These are phyloP conservation scores for Liriodendron chinense DNA, from an alignment of 164 flowering plant genomes.

Conservation along the genomic window DNA sequence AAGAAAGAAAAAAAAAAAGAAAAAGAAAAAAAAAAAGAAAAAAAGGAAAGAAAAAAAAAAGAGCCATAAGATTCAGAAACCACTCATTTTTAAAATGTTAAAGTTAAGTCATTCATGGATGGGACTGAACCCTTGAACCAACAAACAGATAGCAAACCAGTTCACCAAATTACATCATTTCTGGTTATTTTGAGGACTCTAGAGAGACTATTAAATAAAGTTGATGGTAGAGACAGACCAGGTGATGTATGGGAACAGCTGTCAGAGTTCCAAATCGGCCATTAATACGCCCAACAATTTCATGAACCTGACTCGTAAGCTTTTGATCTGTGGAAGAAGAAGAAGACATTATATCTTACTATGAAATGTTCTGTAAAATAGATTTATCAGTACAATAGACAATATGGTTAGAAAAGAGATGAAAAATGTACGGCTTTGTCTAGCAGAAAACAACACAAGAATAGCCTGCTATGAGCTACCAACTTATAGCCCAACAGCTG, in stretches of 20 bases:
- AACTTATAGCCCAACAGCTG: neutral
- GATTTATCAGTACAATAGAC: neutral
- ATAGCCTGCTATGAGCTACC: neutral
- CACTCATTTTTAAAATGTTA: neutral
- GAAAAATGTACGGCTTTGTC: neutral
- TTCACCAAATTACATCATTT: neutral
- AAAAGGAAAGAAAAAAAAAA: no score
- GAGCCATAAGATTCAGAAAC: no score
- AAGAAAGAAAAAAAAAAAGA: no score
- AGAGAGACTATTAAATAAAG: neutral
- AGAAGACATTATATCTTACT: neutral
- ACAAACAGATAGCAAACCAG: neutral
- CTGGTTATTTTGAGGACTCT: neutral
- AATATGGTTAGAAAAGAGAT: neutral
- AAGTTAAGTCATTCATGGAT: slow-evolving; percentile 1
- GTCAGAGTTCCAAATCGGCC: slow-evolving; percentile 91
- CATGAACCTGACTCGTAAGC: slow-evolving; percentile 95
- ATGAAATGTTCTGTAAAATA: neutral
- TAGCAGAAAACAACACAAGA: neutral
- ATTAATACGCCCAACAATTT: slow-evolving; percentile 95
- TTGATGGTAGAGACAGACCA: slow-evolving; percentile 39
- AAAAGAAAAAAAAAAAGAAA: no score
- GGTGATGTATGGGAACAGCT: slow-evolving; percentile 91
- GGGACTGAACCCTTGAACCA: neutral
- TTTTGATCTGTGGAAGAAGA: slow-evolving; percentile 65